Percentiles rank a stretch among this genome's conserved stretches.
These are phyloP conservation scores for Solanum okadae DNA, from an alignment of 257 asterid genomes.

Conservation along the genomic window DNA sequence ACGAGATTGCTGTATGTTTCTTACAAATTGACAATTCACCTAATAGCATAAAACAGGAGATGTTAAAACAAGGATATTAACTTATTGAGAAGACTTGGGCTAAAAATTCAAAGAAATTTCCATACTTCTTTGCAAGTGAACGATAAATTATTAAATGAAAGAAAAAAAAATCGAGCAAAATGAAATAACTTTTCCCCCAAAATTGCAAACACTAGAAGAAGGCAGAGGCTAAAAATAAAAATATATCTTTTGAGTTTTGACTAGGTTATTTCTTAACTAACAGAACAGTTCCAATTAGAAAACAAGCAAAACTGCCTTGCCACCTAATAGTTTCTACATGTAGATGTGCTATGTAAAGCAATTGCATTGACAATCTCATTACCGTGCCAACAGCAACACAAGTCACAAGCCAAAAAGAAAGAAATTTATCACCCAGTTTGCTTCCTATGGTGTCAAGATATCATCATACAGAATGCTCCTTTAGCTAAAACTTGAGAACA, in stretches of 20 bases:
- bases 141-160: not conserved
- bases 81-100: not conserved
- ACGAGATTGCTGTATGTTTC: conserved; percentile 3
- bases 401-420: not conserved
- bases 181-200: not conserved
- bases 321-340: not conserved
- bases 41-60: not conserved
- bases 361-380: not conserved
- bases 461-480: not conserved
- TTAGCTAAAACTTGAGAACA: not conserved
- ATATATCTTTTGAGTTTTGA: not conserved
- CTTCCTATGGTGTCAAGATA: not conserved
- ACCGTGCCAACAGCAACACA: not conserved
- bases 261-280: too few species aligned
- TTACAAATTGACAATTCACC: conserved; percentile 2
- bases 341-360: not conserved
- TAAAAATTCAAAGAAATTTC: not conserved
- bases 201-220: not conserved
- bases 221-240: not conserved
- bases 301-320: not conserved
- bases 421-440: not conserved
- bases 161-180: not conserved
- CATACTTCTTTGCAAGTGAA: not conserved
- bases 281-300: not conserved
- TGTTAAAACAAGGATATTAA: not conserved